Evolutionary conservation across 2,329 filamentous ascomycete genomes (phyloP), one percentile per base, ranked within the genome.

Genomic region (Sporothrix phasma): DNA sequence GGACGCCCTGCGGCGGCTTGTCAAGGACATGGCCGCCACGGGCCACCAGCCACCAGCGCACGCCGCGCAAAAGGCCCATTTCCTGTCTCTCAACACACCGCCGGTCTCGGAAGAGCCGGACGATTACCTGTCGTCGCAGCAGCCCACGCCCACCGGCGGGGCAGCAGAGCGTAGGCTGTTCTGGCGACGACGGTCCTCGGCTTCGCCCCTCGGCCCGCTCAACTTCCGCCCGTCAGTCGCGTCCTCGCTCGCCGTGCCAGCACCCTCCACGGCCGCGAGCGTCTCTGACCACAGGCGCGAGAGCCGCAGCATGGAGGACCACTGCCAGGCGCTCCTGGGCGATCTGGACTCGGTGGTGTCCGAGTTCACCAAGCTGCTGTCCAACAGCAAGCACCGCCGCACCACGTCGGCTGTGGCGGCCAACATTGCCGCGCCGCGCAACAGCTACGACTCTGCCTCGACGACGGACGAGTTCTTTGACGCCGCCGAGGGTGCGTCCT

Each of bases 381-480:
- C 82, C 7, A 88, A 89, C 71, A 95, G 87, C 76, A 96, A 94
- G 74, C 84, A 88, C 45, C 83, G 92, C 59, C 85, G 92, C 49
- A 76, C 84, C 63, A 81, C 81, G 5, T 74, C 77, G 13, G 80
- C 86, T 5, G 70, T 76, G 10, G 62, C 46, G 10, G 58, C 60
- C 39, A 56, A 37, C 41, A 58, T 37, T 4, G 74, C 69, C 60
- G 73, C 73, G 0, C 76, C 78, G 8, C 77, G 81, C 43, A 80
- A 82, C 71, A 96, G 92, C 71, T 84, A 95, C 62, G 92, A 96
- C 67, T 96, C 92, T 0, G 81, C 87, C 34, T 82, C 83, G 24
- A 88, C 89, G 19, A 88, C 89, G 2, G 90, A 96, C 64, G 93
- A 97, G 73, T 99, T 97, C 76, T 99, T 97, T 70, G 94, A 99